These are phyloP conservation scores for Aspergillus wentii DNA, from an alignment of 495 filamentous ascomycete genomes.

Conservation along the genomic window DNA sequence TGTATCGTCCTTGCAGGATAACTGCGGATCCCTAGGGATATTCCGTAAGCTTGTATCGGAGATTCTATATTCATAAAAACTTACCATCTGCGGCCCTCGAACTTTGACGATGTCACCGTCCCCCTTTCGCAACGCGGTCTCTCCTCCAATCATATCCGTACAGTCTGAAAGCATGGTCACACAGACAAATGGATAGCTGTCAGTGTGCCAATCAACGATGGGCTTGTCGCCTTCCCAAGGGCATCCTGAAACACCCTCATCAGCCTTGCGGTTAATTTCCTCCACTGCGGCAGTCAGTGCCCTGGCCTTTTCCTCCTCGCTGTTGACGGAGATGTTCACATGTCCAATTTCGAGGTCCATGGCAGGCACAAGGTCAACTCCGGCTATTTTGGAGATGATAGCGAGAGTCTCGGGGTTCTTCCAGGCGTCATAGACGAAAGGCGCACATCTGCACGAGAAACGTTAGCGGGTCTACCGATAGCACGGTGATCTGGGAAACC, in stretches of 20 bases:
- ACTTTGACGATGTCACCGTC: conserved; percentile 62
- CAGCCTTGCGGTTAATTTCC: conserved; percentile 31
- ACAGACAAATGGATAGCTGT: conserved; percentile 74
- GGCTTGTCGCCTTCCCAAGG: conserved; percentile 58
- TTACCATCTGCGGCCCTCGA: conserved; percentile 61
- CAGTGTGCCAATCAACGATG: conserved; percentile 69
- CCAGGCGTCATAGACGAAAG: conserved; percentile 70
- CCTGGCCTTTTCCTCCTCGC: conserved; percentile 47
- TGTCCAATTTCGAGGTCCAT: conserved; percentile 74
- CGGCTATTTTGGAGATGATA: conserved; percentile 66
- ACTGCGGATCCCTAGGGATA: conserved; percentile 56
- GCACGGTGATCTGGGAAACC: conserved; percentile 15
- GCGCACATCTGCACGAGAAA: conserved; percentile 43
- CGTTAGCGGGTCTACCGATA: conserved; percentile 5
- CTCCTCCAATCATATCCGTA: conserved; percentile 64
- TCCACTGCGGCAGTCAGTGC: conserved; percentile 34
- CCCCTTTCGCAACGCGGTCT: conserved; percentile 61
- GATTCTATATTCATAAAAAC: conserved; percentile 6
- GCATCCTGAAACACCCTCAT: conserved; percentile 46
- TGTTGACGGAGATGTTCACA: conserved; percentile 63
- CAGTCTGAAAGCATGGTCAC: conserved; percentile 73
- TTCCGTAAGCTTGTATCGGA: conserved; percentile 2
- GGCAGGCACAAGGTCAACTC: conserved; percentile 64
- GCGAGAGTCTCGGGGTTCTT: conserved; percentile 57
- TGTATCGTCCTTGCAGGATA: conserved; percentile 67